A percentile compares a stretch with the other conserved stretches of the same genome.
These are phyloP conservation scores for Polytrichum commune DNA, from an alignment of 225 moss, liverwort and hornwort species.

Conservation along the genomic window DNA sequence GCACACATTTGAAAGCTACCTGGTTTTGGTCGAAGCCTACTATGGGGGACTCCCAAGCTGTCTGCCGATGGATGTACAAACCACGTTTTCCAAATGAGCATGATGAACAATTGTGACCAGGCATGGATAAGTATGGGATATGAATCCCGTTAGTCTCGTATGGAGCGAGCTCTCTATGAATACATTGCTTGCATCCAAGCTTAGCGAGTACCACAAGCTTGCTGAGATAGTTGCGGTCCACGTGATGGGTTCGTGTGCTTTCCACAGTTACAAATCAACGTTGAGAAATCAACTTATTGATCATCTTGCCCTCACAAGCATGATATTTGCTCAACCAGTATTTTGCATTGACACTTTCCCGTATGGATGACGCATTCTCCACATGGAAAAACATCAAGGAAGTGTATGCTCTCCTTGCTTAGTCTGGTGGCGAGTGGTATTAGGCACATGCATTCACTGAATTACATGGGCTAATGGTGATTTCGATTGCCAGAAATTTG, in stretches of 20 bases:
- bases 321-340: background rate
- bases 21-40: background rate
- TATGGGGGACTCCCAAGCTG: background rate
- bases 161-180: background rate
- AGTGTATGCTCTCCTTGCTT: too few relatives aligned
- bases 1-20: background rate
- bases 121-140: background rate
- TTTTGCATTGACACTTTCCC: too few relatives aligned
- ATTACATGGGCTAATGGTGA: too few relatives aligned
- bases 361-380: too few relatives aligned
- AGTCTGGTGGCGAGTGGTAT: too few relatives aligned
- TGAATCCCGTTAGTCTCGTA: background rate
- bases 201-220: background rate
- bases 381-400: too few relatives aligned
- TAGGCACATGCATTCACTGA: too few relatives aligned
- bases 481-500: too few relatives aligned
- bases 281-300: background rate
- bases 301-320: background rate
- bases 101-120: background rate
- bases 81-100: background rate
- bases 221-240: background rate
- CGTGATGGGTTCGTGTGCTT: background rate
- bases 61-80: background rate
- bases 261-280: background rate
- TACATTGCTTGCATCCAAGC: background rate